Base-by-base conservation (phyloP, 2,329 filamentous ascomycete species). In the Colletotrichum sublineola region DNA sequence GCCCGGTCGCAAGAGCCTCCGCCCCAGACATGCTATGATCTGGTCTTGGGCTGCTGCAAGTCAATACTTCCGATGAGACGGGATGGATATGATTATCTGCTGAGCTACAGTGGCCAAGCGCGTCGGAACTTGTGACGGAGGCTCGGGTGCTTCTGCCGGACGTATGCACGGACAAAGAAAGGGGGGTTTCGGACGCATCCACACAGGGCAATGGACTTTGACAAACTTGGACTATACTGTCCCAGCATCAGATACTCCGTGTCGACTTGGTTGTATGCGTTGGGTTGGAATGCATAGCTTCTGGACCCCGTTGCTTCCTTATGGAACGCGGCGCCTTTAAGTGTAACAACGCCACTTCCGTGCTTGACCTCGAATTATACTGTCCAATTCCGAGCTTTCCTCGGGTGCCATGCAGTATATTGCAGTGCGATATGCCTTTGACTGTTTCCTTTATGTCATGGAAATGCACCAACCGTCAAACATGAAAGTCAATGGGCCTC, bases 1-100 rank as follows among this genome's bases (percentile, higher is more conserved):
- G 67, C 64, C 62, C 67, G 48, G 67, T 65, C 67, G 52, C 62
- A 65, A 57, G 44, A 58, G 40, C 33, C 52, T 31, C 33, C 44
- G 66, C 60, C 50, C 42, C 67, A 66, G 56, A 52, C 64, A 42
- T 44, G 55, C 46, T 40, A 64, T 53, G 56, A 42, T 58, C 56
- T 9, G 38, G 36, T 42, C 38, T 40, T 42, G 15, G 36, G 38
- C 5, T 58, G 38, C n/a, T 58, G 38, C n/a, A 58, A 15, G 12
- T 58, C 56, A 42, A 42, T n/a, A 9, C 14, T 42, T 7, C 14
- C 9, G 20, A 42, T 42, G 36, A 31, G 36, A 58, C 3, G 20
- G 1, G 56, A 58, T 29, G 56, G 18, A 58, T 6, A 42, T 58
- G 24, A 24, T 24, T 24, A 24, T 24, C 24, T 24, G 7, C 56